A percentile compares a stretch with the other conserved stretches of the same genome.
These are phyloP conservation scores for Stereum hirsutum DNA, from an alignment of 1,284 basidiomycete species.

Conservation along the genomic window DNA sequence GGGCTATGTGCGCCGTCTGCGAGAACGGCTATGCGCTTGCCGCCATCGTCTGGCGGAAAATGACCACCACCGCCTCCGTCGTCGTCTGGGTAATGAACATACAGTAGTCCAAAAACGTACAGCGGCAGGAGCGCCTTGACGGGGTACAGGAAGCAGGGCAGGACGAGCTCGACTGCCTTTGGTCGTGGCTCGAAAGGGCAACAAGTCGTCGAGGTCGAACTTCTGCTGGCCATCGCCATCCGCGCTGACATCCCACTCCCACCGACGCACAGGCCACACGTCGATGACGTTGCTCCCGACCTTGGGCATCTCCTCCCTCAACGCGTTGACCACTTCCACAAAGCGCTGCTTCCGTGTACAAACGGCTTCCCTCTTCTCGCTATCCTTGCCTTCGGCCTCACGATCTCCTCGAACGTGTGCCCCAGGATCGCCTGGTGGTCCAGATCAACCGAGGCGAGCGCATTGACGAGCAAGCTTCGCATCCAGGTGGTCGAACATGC, in stretches of 20 bases:
- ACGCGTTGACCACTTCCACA: conserved; percentile 37
- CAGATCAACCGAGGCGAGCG: conserved; percentile 80
- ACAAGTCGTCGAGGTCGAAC: background rate
- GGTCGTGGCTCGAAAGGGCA: conserved; percentile 24
- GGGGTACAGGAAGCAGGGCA: conserved; percentile 33
- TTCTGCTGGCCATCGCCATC: conserved; percentile 28
- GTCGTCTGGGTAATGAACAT: background rate
- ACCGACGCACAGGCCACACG: conserved; percentile 19
- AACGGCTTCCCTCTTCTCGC: conserved; percentile 63
- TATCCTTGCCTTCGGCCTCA: conserved; percentile 82
- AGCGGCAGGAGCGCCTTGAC: conserved; percentile 45
- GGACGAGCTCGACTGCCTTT: conserved; percentile 31
- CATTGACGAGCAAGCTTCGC: conserved; percentile 83
- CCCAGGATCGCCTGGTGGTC: conserved; percentile 94
- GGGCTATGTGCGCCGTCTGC: conserved; percentile 95
- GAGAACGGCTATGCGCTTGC: conserved; percentile 37
- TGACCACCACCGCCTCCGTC: too few species aligned
- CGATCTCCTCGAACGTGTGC: conserved; percentile 64
- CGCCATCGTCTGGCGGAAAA: too few species aligned
- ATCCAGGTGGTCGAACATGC: conserved; percentile 89
- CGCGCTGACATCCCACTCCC: conserved; percentile 25
- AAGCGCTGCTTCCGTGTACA: conserved; percentile 68
- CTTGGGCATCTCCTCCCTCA: conserved; percentile 27
- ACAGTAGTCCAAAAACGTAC: conserved; percentile 30
- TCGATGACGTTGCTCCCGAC: conserved; percentile 34